These are phyloP conservation scores for Exophiala sideris DNA, from an alignment of 2,329 filamentous ascomycete species.

Conservation along the genomic window DNA sequence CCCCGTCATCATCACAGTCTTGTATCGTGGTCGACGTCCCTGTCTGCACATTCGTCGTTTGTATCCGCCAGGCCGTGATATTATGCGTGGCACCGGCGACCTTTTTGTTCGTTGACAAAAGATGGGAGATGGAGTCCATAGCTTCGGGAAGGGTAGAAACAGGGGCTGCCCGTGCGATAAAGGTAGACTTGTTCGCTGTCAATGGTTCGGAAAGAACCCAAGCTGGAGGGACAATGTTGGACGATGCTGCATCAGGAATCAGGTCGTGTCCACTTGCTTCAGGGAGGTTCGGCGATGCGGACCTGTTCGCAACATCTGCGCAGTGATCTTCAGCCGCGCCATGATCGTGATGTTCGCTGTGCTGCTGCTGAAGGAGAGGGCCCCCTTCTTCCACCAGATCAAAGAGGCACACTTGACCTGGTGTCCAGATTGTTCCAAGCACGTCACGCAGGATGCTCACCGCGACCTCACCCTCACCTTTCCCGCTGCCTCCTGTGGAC, in stretches of 20 bases:
- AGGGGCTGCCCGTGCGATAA: slow-evolving; percentile 63
- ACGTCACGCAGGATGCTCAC: slow-evolving; percentile 67
- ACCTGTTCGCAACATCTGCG: slow-evolving; percentile 26
- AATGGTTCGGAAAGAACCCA: slow-evolving; percentile 75
- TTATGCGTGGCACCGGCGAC: slow-evolving; percentile 89
- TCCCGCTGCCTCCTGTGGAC: slow-evolving; percentile 65
- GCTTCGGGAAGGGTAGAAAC: slow-evolving; percentile 71
- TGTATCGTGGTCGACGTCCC: slow-evolving; percentile 61
- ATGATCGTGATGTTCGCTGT: slow-evolving; percentile 31
- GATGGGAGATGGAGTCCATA: slow-evolving; percentile 65
- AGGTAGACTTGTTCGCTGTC: slow-evolving; percentile 81
- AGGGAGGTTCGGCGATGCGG: slow-evolving; percentile 16
- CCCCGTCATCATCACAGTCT: slow-evolving; percentile 94
- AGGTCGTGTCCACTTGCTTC: slow-evolving; percentile 1
- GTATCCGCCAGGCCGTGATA: slow-evolving; percentile 88
- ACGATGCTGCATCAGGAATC: slow-evolving; percentile 31
- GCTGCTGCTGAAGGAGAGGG: slow-evolving; percentile 55
- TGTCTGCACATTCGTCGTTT: slow-evolving; percentile 5
- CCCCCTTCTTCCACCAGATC: slow-evolving; percentile 73
- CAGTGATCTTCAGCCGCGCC: slow-evolving; percentile 22
- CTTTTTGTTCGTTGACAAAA: slow-evolving; percentile 78
- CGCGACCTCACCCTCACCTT: slow-evolving; percentile 69
- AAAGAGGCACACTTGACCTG: slow-evolving; percentile 80
- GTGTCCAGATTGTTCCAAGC: slow-evolving; percentile 64
- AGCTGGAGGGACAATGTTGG: slow-evolving; percentile 45